Evolutionary conservation across 345 rosid genomes (phyloP).

Genomic region (Laguncularia racemosa): DNA sequence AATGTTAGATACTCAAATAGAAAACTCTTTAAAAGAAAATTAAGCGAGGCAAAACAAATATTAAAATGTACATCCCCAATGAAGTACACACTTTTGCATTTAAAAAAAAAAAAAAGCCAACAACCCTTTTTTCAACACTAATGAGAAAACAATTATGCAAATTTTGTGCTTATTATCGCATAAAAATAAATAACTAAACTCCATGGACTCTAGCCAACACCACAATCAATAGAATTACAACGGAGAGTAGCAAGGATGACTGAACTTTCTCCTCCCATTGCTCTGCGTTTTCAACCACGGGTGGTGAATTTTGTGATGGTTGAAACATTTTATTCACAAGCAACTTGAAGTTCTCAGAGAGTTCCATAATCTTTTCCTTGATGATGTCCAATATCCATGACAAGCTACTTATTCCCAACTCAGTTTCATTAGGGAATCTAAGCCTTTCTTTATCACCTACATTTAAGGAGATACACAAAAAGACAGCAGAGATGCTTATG

Average conservation of each 20-base stretch:
- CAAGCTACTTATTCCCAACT: constrained; percentile 6
- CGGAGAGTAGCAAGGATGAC: constrained; percentile 36
- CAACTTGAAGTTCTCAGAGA: constrained; percentile 21
- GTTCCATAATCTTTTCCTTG: constrained; percentile 24
- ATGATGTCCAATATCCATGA: constrained; percentile 31
- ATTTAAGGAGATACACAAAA: background rate
- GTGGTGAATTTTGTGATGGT: background rate
- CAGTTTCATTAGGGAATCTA: constrained; percentile 6
- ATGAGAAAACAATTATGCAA: too few species aligned
- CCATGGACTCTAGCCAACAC: constrained; percentile 22
- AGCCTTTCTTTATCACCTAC: constrained; percentile 13
- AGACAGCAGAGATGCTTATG: background rate
- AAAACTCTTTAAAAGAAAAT: too few species aligned
- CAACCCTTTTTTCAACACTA: too few species aligned
- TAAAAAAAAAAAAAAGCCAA: too few species aligned
- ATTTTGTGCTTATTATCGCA: too few species aligned
- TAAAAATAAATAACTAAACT: background rate
- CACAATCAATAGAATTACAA: constrained; percentile 35
- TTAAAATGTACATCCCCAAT: too few species aligned
- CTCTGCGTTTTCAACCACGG: constrained; percentile 9
- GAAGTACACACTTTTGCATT: too few species aligned
- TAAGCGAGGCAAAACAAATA: too few species aligned
- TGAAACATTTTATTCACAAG: constrained; percentile 24
- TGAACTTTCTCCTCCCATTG: constrained; percentile 19
- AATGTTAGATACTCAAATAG: too few species aligned